phyloP scores from a whole-genome alignment of 371 early-diverging fungal species.

The Sporodiniella umbellata region DNA sequence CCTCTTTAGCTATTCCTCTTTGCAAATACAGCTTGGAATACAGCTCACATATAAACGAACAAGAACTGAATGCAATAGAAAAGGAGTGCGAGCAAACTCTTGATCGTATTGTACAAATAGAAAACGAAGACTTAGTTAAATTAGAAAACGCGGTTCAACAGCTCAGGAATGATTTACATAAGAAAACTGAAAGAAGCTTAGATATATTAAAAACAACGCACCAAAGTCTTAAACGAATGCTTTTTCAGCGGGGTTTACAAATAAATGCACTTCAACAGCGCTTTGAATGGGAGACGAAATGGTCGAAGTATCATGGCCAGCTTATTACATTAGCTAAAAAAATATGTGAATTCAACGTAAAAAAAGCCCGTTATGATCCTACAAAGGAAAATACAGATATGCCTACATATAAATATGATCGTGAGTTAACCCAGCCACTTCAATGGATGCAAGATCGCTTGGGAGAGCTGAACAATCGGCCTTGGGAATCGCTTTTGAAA shows the following conservation, averaged over 20 bases:
- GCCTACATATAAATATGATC: conserved; percentile 32
- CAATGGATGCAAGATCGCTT: conserved; percentile 35
- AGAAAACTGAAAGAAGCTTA: conserved; percentile 21
- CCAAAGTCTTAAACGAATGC: conserved; percentile 18
- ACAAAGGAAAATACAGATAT: conserved; percentile 30
- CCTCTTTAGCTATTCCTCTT: background rate
- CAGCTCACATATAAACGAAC: conserved; percentile 13
- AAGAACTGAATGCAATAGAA: conserved; percentile 35
- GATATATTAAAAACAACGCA: conserved; percentile 27
- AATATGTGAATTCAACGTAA: conserved; percentile 39
- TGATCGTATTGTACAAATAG: conserved; percentile 27
- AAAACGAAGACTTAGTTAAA: conserved; percentile 35
- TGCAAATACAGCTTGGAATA: background rate
- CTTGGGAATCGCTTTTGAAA: conserved; percentile 6
- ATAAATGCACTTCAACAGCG: conserved; percentile 32
- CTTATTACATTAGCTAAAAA: conserved; percentile 38
- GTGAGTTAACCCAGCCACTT: conserved; percentile 30
- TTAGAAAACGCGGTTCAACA: background rate
- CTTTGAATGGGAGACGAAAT: conserved; percentile 36
- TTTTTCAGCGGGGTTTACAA: conserved; percentile 20
- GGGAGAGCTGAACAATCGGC: conserved; percentile 26
- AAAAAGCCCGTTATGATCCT: conserved; percentile 42
- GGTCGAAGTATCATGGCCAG: conserved; percentile 34
- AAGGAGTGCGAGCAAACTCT: conserved; percentile 43
- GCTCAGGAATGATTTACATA: no score